These are phyloP conservation scores for Filobasidium wieringae DNA, from an alignment of 768 basidiomycete species.

Conservation along the genomic window DNA sequence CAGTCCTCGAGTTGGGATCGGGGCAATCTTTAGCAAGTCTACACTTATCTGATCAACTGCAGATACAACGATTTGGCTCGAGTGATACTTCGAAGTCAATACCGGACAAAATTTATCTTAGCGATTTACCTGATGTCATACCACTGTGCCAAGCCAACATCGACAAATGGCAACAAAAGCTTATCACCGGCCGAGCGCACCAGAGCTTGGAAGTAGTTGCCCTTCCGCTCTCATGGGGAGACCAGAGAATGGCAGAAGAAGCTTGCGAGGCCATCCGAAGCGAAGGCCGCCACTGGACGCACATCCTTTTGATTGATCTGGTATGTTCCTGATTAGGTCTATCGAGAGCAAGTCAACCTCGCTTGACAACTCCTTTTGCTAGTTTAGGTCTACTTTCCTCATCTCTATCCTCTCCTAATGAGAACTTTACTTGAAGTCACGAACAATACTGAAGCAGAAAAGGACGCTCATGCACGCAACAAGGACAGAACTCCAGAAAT, in stretches of 20 bases:
- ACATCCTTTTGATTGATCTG: constrained; percentile 73
- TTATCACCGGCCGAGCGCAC: not conserved
- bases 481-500: constrained; percentile 39
- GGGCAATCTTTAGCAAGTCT: constrained; percentile 52
- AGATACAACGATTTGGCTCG: not conserved
- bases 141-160: constrained; percentile 45
- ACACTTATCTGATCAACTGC: constrained; percentile 45
- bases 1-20: constrained; percentile 63
- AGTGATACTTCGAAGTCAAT: not conserved
- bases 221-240: constrained; percentile 62
- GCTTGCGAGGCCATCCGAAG: constrained; percentile 9
- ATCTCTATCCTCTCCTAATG: constrained; percentile 64
- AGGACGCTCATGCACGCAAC: constrained; percentile 3
- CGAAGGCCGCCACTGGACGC: constrained; percentile 38
- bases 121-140: constrained; percentile 68
- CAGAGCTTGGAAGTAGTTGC: constrained; percentile 42
- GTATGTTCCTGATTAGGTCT: constrained; percentile 43
- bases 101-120: constrained; percentile 42
- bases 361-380: constrained; percentile 6
- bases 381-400: constrained; percentile 71
- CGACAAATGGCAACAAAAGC: constrained; percentile 4
- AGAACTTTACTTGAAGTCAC: constrained; percentile 63
- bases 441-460: constrained; percentile 43
- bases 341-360: not conserved
- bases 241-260: constrained; percentile 39